Conservation (phyloP, 2,329 filamentous ascomycete species). For the Aspergillus sergii region DNA sequence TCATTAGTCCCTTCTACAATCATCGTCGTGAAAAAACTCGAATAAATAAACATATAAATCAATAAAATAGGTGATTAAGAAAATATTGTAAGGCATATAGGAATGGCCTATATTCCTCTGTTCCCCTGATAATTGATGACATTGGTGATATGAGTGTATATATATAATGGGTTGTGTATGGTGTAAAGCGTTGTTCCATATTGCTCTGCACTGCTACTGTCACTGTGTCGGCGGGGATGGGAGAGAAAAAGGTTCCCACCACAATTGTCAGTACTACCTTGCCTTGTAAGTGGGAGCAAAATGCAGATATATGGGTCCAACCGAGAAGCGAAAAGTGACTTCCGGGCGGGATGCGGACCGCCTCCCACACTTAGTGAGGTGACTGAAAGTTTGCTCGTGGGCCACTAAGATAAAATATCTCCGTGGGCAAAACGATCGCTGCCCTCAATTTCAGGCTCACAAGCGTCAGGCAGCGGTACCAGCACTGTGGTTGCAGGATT, state of each 20-base stretch:
- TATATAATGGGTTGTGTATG: no score
- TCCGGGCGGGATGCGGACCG: slow-evolving; percentile 29
- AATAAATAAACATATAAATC: no score
- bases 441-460: slow-evolving; percentile 13
- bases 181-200: not conserved
- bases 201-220: not conserved
- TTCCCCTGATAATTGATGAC: no score
- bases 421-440: slow-evolving; percentile 9
- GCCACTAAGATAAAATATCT: slow-evolving; percentile 15
- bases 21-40: no score
- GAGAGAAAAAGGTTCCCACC: not conserved
- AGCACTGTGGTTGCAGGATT: slow-evolving; percentile 26
- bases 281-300: not conserved
- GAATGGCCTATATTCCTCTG: no score
- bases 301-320: slow-evolving; percentile 8
- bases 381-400: slow-evolving; percentile 9
- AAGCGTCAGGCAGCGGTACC: slow-evolving; percentile 16
- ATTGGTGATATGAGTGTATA: no score
- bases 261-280: not conserved
- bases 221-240: not conserved
- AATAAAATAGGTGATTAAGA: no score
- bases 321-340: slow-evolving; percentile 19
- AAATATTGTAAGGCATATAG: no score
- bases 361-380: slow-evolving; percentile 21
- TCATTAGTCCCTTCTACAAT: no score